phyloP scores from a whole-genome alignment of 1,139 yeast species.

The Pneumocystis wakefieldiae region DNA sequence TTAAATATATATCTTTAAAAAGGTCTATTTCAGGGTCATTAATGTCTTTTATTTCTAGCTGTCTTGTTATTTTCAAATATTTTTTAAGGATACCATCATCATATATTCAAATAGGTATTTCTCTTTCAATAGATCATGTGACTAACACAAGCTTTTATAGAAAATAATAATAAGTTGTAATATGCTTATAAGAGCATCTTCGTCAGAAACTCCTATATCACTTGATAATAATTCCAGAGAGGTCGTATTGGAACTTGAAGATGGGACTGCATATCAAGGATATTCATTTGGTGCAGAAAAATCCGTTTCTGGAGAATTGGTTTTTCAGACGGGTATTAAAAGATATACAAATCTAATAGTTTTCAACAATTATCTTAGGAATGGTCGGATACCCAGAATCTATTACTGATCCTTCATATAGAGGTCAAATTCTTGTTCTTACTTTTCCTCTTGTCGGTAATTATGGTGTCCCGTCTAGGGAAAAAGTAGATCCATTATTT shows the following conservation, averaged over 20 bases:
- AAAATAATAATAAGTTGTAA: neutral
- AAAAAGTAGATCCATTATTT: constrained; percentile 56
- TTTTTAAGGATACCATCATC: no score
- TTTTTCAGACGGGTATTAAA: constrained; percentile 67
- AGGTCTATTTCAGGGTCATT: no score
- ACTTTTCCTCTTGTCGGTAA: constrained; percentile 96
- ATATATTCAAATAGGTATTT: no score
- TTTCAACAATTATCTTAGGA: constrained; percentile 24
- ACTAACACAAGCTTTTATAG: no score
- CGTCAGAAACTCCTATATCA: neutral
- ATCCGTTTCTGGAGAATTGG: constrained; percentile 90
- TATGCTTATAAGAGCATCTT: neutral
- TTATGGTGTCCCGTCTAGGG: constrained; percentile 95
- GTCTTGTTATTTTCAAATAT: no score
- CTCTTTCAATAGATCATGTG: no score
- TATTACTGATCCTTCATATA: constrained; percentile 95
- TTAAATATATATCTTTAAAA: no score
- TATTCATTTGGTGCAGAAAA: constrained; percentile 93
- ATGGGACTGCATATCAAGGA: constrained; percentile 83
- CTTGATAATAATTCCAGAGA: constrained; percentile 29
- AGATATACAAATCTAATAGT: neutral
- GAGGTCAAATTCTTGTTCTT: constrained; percentile 92
- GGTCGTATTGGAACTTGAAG: constrained; percentile 82
- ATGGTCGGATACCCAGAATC: constrained; percentile 99
- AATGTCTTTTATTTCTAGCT: no score